Percentiles rank a stretch among this genome's conserved stretches.
Conservation (phyloP, 176 grass and related monocot species). For the Lolium rigidum region DNA sequence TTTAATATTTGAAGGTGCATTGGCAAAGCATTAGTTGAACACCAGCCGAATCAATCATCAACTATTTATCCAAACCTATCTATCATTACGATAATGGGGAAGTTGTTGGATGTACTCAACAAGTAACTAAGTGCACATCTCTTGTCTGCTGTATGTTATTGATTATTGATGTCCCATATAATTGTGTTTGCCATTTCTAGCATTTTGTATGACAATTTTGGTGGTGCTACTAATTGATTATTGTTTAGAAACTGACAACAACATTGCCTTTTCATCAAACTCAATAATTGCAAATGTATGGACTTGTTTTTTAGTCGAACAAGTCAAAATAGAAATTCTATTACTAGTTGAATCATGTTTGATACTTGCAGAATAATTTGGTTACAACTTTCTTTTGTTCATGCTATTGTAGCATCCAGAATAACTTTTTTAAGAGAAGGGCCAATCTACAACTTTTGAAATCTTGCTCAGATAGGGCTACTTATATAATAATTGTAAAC, state of each 20-base stretch:
- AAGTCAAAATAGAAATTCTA: neutral
- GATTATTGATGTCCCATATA: neutral
- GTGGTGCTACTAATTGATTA: neutral
- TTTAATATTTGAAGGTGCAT: constrained; percentile 10
- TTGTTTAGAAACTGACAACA: neutral
- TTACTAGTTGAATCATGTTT: constrained; percentile 6
- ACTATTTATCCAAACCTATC: neutral
- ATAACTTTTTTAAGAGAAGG: constrained; percentile 8
- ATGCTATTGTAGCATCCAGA: neutral
- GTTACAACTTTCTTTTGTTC: neutral
- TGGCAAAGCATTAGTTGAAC: constrained; percentile 2
- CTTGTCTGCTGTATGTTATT: constrained; percentile 19
- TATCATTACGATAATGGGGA: neutral
- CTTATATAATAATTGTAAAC: neutral
- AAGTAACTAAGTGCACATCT: neutral
- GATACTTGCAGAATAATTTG: neutral
- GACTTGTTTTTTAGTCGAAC: neutral
- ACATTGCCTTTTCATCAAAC: neutral
- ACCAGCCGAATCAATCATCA: neutral
- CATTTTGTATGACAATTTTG: constrained; percentile 7
- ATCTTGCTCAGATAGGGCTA: neutral
- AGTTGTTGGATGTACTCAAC: constrained; percentile 3
- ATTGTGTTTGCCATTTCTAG: constrained; percentile 5
- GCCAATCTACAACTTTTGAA: too few species aligned
- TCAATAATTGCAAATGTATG: neutral